Evolutionary conservation across 805 yeast genomes (phyloP).

Genomic region (Naumovozyma baii): DNA sequence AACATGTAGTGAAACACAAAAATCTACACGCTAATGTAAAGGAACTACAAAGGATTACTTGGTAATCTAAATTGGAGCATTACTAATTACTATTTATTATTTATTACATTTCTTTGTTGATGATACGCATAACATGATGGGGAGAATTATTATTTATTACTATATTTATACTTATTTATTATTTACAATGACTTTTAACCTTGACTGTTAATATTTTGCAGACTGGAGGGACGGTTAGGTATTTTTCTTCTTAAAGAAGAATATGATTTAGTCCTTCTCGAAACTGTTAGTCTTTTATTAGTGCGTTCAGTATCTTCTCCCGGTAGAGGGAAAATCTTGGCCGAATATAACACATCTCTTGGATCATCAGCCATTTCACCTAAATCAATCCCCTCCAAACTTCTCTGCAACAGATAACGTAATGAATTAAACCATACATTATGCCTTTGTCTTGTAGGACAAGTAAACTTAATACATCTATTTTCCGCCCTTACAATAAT

Average conservation of each 20-base stretch:
- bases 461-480: slow-evolving; percentile 66
- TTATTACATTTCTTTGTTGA: slow-evolving; percentile 1
- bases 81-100: slow-evolving; percentile 1
- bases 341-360: slow-evolving; percentile 30
- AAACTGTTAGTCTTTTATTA: slow-evolving; percentile 12
- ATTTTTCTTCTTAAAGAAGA: slow-evolving; percentile 3
- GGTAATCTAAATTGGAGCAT: slow-evolving; percentile 17
- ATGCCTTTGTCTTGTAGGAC: slow-evolving; percentile 80
- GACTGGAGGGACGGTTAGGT: slow-evolving; percentile 6
- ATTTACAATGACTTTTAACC: background rate
- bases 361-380: slow-evolving; percentile 36
- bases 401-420: slow-evolving; percentile 60
- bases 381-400: slow-evolving; percentile 45
- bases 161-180: slow-evolving; percentile 1
- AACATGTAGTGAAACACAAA: slow-evolving; percentile 3
- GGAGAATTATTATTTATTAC: background rate
- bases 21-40: slow-evolving; percentile 26
- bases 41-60: slow-evolving; percentile 24
- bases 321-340: slow-evolving; percentile 21
- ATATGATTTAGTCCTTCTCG: slow-evolving; percentile 6
- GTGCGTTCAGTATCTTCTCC: slow-evolving; percentile 14
- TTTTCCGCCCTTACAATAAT: slow-evolving; percentile 64
- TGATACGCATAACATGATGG: background rate
- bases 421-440: slow-evolving; percentile 85
- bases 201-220: background rate